These are phyloP conservation scores for Erucastrum elatum DNA, from an alignment of 345 rosid genomes.

Conservation along the genomic window DNA sequence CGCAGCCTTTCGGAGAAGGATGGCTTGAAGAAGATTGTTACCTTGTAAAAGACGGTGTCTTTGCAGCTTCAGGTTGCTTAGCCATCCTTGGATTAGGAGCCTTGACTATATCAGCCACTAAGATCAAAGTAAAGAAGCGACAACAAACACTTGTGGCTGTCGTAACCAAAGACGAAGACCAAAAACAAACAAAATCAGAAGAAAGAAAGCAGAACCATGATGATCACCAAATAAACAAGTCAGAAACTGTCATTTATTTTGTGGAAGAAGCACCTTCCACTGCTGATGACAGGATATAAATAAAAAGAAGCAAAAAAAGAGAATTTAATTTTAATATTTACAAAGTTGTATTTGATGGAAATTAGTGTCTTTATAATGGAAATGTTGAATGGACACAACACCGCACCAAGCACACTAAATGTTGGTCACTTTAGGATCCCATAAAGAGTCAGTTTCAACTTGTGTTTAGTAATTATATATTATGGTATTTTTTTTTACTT, in stretches of 20 bases:
- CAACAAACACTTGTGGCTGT: slow-evolving; percentile 43
- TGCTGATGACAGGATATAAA: slow-evolving; percentile 28
- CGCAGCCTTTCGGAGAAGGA: slow-evolving; percentile 66
- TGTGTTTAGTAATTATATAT: slow-evolving; percentile 26
- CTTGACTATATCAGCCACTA: slow-evolving; percentile 42
- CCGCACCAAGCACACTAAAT: slow-evolving; percentile 4
- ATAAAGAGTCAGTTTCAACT: slow-evolving; percentile 13
- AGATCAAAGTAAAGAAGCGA: slow-evolving; percentile 26
- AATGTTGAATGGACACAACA: slow-evolving; percentile 23
- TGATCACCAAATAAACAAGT: slow-evolving; percentile 23
- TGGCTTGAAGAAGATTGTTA: slow-evolving; percentile 80
- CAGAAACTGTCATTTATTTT: slow-evolving; percentile 22
- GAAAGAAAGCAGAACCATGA: slow-evolving; percentile 14
- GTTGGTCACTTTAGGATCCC: slow-evolving; percentile 22
- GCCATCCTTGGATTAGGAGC: slow-evolving; percentile 43
- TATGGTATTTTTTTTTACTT: slow-evolving; percentile 4
- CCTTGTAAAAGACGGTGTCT: slow-evolving; percentile 62
- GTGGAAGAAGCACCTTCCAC: slow-evolving; percentile 36
- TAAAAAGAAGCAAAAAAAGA: not conserved
- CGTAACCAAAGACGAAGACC: slow-evolving; percentile 34
- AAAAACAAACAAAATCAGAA: not conserved
- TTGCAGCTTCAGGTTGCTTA: slow-evolving; percentile 49
- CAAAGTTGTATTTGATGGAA: not conserved
- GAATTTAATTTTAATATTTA: not conserved
- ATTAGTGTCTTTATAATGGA: slow-evolving; percentile 2